These are phyloP conservation scores for Calocybe indica DNA, from an alignment of 768 basidiomycete species.

Conservation along the genomic window DNA sequence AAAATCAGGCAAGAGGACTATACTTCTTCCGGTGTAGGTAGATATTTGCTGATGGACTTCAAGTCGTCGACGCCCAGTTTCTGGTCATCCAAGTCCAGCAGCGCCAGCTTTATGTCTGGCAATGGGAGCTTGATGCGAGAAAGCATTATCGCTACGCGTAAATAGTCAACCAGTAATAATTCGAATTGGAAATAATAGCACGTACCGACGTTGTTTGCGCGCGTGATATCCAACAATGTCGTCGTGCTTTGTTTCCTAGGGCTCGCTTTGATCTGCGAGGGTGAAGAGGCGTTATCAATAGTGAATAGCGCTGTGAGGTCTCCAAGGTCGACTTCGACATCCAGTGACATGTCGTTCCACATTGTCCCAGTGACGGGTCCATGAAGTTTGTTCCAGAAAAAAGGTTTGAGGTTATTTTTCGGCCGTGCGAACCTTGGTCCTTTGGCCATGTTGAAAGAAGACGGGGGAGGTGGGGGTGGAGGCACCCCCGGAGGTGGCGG, in stretches of 20 bases:
- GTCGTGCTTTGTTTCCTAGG: constrained; percentile 57
- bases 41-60: constrained; percentile 63
- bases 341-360: constrained; percentile 55
- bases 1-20: constrained; percentile 5
- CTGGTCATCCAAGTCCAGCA: constrained; percentile 68
- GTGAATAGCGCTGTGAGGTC: constrained; percentile 75
- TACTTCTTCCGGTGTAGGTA: constrained; percentile 83
- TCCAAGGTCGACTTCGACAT: constrained; percentile 46
- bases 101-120: constrained; percentile 60
- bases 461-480: constrained; percentile 33
- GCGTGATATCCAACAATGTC: constrained; percentile 71
- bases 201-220: constrained; percentile 81
- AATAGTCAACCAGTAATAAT: not conserved
- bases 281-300: constrained; percentile 40
- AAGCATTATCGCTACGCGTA: constrained; percentile 71
- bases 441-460: constrained; percentile 24
- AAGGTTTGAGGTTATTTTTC: constrained; percentile 67
- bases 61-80: constrained; percentile 70
- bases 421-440: constrained; percentile 34
- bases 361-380: constrained; percentile 43
- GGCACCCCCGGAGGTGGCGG: constrained; percentile 11
- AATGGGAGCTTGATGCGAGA: constrained; percentile 64
- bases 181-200: not conserved
- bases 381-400: constrained; percentile 88
- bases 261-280: constrained; percentile 35